phyloP scores from a whole-genome alignment of 129 eudicot genomes.

The Ambrosia artemisiifolia region DNA sequence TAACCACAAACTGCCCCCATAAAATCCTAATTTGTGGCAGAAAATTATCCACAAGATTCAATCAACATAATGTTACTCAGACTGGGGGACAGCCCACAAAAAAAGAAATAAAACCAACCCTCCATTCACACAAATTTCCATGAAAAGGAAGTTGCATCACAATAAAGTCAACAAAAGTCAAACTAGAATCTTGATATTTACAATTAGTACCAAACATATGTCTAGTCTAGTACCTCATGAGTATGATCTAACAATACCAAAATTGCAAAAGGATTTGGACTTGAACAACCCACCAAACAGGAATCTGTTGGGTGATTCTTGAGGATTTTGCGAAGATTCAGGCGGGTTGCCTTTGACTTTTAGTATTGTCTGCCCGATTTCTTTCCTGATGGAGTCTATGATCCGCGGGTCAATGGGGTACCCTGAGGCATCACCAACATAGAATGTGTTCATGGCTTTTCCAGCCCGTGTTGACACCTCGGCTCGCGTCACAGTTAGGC shows the following conservation, averaged over 20 bases:
- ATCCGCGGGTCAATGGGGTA: constrained; percentile 82
- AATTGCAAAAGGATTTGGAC: constrained; percentile 82
- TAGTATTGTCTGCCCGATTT: constrained; percentile 82
- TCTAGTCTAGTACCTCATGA: constrained; percentile 35
- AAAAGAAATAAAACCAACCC: neutral
- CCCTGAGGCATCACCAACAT: constrained; percentile 87
- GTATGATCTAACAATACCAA: constrained; percentile 85
- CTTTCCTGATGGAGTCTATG: constrained; percentile 74
- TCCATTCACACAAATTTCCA: constrained; percentile 15
- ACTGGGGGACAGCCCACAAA: constrained; percentile 1
- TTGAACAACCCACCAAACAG: constrained; percentile 93
- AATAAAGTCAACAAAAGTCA: constrained; percentile 7
- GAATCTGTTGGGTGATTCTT: constrained; percentile 88
- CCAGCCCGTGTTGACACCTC: constrained; percentile 81
- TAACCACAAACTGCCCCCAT: constrained; percentile 9
- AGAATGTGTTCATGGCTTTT: constrained; percentile 83
- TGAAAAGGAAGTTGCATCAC: constrained; percentile 4
- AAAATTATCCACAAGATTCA: constrained; percentile 1
- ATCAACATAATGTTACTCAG: neutral
- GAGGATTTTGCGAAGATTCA: constrained; percentile 42
- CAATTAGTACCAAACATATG: neutral
- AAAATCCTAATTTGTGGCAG: neutral
- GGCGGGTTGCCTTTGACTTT: constrained; percentile 67
- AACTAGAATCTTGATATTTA: constrained; percentile 27
- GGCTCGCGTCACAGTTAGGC: constrained; percentile 82